These are phyloP conservation scores for Geosiphon pyriformis DNA, from an alignment of 192 early-diverging fungal species.

Conservation along the genomic window DNA sequence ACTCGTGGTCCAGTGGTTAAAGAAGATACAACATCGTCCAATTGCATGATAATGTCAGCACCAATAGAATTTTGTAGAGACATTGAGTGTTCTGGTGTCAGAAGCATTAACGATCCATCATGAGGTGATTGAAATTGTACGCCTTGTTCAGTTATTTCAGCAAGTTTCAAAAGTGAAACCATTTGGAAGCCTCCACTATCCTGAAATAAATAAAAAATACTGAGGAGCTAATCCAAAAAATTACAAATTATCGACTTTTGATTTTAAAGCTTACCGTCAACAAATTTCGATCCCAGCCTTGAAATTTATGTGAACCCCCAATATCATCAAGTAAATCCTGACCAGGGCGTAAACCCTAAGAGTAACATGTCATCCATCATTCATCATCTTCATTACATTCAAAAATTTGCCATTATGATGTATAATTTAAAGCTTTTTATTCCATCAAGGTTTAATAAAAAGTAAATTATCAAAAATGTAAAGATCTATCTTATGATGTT, in stretches of 20 bases:
- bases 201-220: slow-evolving; percentile 2
- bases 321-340: slow-evolving; percentile 66
- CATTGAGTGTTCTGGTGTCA: slow-evolving; percentile 85
- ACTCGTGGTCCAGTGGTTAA: slow-evolving; percentile 74
- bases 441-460: neutral
- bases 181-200: slow-evolving; percentile 87
- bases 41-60: slow-evolving; percentile 88
- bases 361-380: neutral
- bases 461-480: no score
- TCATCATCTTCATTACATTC: no score
- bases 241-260: neutral
- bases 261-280: slow-evolving; percentile 49
- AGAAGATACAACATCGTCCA: slow-evolving; percentile 86
- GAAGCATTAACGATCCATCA: slow-evolving; percentile 71
- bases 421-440: no score
- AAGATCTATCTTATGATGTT: no score
- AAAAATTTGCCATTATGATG: no score
- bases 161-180: slow-evolving; percentile 81
- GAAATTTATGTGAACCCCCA: slow-evolving; percentile 75
- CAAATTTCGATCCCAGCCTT: slow-evolving; percentile 73
- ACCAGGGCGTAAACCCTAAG: slow-evolving; percentile 60
- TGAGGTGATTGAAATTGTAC: slow-evolving; percentile 85
- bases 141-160: slow-evolving; percentile 78
- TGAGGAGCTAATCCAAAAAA: slow-evolving; percentile 5
- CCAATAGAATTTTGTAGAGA: slow-evolving; percentile 81